Base-by-base conservation (phyloP, 2,329 filamentous ascomycete species). In the Cordyceps cateniannulata region DNA sequence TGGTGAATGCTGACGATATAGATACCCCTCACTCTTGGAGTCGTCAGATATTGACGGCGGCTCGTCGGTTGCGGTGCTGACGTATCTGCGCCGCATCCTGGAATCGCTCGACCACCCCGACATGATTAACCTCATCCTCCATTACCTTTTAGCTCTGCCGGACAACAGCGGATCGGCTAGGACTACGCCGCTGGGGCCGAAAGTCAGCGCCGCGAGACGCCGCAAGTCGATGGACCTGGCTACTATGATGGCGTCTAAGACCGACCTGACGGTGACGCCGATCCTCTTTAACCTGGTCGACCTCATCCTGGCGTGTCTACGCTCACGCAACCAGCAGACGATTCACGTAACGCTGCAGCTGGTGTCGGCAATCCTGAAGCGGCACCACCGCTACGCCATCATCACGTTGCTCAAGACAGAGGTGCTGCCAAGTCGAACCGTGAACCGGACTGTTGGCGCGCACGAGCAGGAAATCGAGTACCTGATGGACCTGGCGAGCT, bases 21-120 rank as follows among this genome's bases (percentile, higher is more conserved):
- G 91, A 76, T 96, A 99, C 71, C 95, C 95, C 2, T 99, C 96
- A 1, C 80, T 99, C 35, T 81, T 99, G 16, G 93, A 99, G 73
- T 99, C 95, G 10, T 98, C 95, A 1, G 95, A 99, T 76, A 90
- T 96, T 44, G 93, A 98, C 73, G 95, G 93, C 65, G 95, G 95
- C 59, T 99, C 95, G 7, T 96, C 95, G 0, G 92, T 98, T 24
- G 95, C 95, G 3, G 95, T 99, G 14, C 80, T 98, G 64, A 97
- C 93, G 2, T 98, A 99, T 72, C 81, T 99, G 40, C 88, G 90
- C 62, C 88, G 90, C 47, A 96, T 98, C 60, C 81, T 99, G 6
- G 93, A 97, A 71, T 89, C 91, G 0, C 80, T 99, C 16, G 91
- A 97, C 64, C 92, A 98, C 71, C 90, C 91, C 8, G 93, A 98